Conservation (phyloP, 108 stramenopile genomes). For the Cyclotella atomus region DNA sequence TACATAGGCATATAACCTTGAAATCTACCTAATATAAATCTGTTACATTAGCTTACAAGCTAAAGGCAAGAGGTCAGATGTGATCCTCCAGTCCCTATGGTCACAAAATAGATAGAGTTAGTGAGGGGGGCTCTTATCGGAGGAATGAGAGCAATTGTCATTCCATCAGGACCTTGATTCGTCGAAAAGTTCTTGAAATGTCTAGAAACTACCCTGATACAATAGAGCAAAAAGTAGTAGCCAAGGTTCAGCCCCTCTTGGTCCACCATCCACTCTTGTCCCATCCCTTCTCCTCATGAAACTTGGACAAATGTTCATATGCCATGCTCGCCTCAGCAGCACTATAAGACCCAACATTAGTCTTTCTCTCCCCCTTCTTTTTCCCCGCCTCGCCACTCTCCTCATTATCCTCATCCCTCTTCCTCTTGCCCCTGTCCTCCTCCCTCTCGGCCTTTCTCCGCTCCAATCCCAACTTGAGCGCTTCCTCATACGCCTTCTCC, state of each 20-base stretch:
- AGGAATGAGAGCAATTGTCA: not conserved
- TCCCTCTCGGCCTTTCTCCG: conserved; percentile 25
- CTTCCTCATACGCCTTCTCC: conserved; percentile 43
- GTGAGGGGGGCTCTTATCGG: not conserved
- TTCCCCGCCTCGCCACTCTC: conserved; percentile 14
- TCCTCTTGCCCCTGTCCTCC: conserved; percentile 11
- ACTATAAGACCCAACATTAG: conserved; percentile 57
- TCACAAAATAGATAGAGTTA: not conserved
- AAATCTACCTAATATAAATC: not conserved
- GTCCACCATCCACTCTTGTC: conserved; percentile 88
- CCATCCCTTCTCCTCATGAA: conserved; percentile 91
- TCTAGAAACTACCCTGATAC: too few species aligned
- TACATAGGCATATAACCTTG: too few species aligned
- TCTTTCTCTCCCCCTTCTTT: conserved; percentile 52
- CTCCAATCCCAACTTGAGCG: conserved; percentile 1
- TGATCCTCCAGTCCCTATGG: not conserved
- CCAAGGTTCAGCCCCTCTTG: conserved; percentile 61
- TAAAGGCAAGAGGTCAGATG: not conserved
- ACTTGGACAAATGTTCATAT: conserved; percentile 81
- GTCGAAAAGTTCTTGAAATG: not conserved
- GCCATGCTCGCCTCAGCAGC: conserved; percentile 74
- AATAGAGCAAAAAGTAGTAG: too few species aligned
- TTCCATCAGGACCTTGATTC: not conserved
- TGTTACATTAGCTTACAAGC: conserved; percentile 4
- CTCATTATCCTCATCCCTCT: conserved; percentile 26